These are phyloP conservation scores for Gonium pectorale DNA, from an alignment of 139 green algal species.

Conservation along the genomic window DNA sequence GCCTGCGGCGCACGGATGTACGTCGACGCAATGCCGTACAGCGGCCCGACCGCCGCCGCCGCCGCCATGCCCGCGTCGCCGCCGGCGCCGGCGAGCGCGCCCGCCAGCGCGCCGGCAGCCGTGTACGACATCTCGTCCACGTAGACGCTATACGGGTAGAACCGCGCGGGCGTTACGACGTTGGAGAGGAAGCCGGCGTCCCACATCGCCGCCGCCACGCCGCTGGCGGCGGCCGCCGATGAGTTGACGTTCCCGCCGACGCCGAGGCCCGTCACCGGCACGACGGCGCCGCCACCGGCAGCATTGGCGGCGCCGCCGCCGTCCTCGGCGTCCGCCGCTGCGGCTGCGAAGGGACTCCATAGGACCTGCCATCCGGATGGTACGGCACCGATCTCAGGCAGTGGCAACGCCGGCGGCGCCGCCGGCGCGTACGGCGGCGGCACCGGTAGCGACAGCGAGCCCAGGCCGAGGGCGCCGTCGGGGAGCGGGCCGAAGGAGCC, in stretches of 20 bases:
- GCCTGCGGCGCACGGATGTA: background rate
- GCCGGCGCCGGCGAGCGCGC: background rate
- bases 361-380: background rate
- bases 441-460: background rate
- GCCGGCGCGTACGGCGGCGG: background rate
- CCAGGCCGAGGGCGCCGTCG: background rate
- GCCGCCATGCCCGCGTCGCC: background rate
- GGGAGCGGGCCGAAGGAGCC: background rate
- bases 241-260: too few species aligned
- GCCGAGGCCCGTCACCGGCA: too few species aligned
- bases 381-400: background rate
- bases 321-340: too few species aligned
- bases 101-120: background rate
- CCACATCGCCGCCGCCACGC: background rate
- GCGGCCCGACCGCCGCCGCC: background rate
- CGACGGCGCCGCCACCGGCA: background rate
- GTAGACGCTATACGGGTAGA: constrained; percentile 27
- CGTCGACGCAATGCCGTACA: constrained; percentile 25
- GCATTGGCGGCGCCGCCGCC: too few species aligned
- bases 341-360: background rate
- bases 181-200: background rate
- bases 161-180: background rate
- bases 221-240: background rate
- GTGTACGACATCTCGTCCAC: constrained; percentile 17
- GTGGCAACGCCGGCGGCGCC: too few species aligned